Base-by-base conservation (phyloP, 179 eudicot species). In the Actinidia arguta region DNA sequence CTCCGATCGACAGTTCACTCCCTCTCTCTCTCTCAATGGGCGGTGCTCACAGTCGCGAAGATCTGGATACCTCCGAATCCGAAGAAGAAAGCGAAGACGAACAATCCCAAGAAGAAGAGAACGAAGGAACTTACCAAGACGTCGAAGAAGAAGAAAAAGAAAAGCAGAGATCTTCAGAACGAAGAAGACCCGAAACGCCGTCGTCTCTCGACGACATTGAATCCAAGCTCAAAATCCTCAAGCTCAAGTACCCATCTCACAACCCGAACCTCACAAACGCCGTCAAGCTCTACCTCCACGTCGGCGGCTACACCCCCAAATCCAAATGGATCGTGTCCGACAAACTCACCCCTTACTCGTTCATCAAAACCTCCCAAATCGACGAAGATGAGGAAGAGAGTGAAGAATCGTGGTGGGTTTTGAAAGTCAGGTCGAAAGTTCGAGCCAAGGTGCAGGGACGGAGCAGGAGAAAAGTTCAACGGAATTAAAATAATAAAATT, bases 321-420 rank as follows among this genome's bases (percentile, higher is more conserved):
- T 92, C 98, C 7, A 95, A 92, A 80, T 97, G 99, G 98, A 68
- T 89, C 3, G 87, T 91, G 22, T 88, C 91, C 24, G 92, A 93
- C 24, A 90, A 89, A 76, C 78, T 88, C 39, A 85, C 93, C 39
- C 75, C 80, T 7, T 96, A 86, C 75, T 62, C 82, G 4, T 92
- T 95, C 69, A 83, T 87, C 2, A 94, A 89, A 79, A 54, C 81
- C 71, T 25, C 85, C 31, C 75, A 85, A 39, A 62, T 75, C 17
- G 82, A 79, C 42, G 82, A 88, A 8, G 86, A 86, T 5, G 75
- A 73, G 12, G 59, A 72, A 24, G 91, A 82, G 3, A 87, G 68
- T 1, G 85, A 39, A 58, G 78, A 76, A 6, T 79, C 73, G 10
- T 69, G 50, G 24, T 95, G 99, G 98, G 84, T 90, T 16, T 70